These are phyloP conservation scores for Phytophthora syringae DNA, from an alignment of 352 stramenopile species.

Conservation along the genomic window DNA sequence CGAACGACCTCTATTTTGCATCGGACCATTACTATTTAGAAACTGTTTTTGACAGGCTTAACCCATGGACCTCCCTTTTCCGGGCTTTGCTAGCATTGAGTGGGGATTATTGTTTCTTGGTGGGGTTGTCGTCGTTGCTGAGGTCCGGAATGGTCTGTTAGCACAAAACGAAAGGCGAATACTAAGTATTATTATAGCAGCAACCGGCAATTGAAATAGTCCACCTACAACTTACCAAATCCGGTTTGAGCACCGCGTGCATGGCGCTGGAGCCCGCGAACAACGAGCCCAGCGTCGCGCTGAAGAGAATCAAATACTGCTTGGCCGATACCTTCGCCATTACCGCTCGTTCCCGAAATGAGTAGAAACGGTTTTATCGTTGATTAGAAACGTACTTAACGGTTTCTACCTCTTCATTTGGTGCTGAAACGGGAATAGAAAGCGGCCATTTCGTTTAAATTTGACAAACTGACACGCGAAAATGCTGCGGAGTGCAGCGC, in stretches of 20 bases:
- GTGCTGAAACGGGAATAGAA: too few species aligned
- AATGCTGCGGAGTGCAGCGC: conserved; percentile 39
- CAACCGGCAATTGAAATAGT: too few species aligned
- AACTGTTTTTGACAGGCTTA: too few species aligned
- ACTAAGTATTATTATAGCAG: too few species aligned
- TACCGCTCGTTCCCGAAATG: conserved; percentile 14
- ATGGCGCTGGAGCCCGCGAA: conserved; percentile 87
- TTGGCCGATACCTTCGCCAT: conserved; percentile 71
- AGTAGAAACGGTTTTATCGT: too few species aligned
- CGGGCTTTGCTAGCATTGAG: too few species aligned
- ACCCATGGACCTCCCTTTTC: too few species aligned
- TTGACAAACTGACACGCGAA: not conserved
- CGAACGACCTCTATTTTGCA: conserved; percentile 11
- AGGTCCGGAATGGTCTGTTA: conserved; percentile 63
- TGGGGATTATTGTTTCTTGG: conserved; percentile 28
- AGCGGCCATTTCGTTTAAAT: too few species aligned
- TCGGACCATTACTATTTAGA: too few species aligned
- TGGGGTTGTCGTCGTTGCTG: conserved; percentile 25
- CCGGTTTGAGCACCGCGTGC: conserved; percentile 83
- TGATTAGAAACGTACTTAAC: too few species aligned
- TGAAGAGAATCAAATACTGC: conserved; percentile 81
- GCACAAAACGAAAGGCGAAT: too few species aligned
- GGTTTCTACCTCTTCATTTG: too few species aligned
- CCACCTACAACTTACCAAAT: conserved; percentile 77
- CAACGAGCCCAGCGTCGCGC: conserved; percentile 76